These are phyloP conservation scores for Trichophaea hybrida DNA, from an alignment of 2,329 filamentous ascomycete genomes.

Conservation along the genomic window DNA sequence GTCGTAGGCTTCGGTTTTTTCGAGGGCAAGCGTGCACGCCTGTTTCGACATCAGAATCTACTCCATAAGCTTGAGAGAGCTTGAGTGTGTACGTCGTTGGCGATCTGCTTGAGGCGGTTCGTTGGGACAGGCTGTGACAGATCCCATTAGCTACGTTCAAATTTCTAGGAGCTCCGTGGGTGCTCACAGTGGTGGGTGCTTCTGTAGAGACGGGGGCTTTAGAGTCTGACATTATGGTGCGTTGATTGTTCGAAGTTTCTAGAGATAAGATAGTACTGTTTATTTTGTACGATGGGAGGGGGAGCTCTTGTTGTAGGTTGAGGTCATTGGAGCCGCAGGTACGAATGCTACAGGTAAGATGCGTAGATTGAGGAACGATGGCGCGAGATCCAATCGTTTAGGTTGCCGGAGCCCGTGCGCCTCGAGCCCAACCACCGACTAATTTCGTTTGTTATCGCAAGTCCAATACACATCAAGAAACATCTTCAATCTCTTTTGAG, in stretches of 20 bases:
- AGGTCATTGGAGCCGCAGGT: neutral
- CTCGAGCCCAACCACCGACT: too few relatives aligned
- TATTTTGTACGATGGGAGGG: neutral
- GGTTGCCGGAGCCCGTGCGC: too few relatives aligned
- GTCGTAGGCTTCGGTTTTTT: constrained; percentile 64
- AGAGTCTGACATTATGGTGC: constrained; percentile 13
- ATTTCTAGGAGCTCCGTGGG: neutral
- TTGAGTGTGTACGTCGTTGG: constrained; percentile 49
- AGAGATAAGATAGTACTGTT: neutral
- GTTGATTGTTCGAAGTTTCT: neutral
- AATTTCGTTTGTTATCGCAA: too few relatives aligned
- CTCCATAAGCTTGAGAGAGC: constrained; percentile 4
- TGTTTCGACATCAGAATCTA: constrained; percentile 30
- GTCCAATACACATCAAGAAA: too few relatives aligned
- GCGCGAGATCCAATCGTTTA: too few relatives aligned
- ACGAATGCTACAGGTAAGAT: too few relatives aligned
- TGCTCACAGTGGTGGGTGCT: neutral
- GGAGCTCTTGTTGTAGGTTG: neutral
- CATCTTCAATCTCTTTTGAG: too few relatives aligned
- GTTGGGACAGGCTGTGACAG: constrained; percentile 53
- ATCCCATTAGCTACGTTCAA: too few relatives aligned
- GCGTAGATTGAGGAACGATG: too few relatives aligned
- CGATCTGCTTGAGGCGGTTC: constrained; percentile 70
- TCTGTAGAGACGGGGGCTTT: constrained; percentile 7
- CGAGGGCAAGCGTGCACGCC: constrained; percentile 72